These are phyloP conservation scores for Hymenoscyphus albidus DNA, from an alignment of 2,329 filamentous ascomycete genomes.

Conservation along the genomic window DNA sequence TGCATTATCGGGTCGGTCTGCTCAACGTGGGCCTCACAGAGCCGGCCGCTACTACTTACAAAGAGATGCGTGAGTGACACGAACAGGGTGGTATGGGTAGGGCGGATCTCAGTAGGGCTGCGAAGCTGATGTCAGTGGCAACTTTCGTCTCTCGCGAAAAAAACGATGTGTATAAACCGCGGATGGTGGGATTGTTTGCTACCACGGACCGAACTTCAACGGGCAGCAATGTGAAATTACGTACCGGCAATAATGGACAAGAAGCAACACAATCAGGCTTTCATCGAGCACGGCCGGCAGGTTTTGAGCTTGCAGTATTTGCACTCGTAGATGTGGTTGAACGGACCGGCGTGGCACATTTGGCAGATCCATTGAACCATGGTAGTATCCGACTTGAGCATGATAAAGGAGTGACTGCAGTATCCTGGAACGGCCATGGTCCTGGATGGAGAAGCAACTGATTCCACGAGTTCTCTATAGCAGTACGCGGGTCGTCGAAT, in stretches of 20 bases:
- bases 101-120: not conserved
- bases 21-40: not conserved
- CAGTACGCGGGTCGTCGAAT: not conserved
- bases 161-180: conserved; percentile 1
- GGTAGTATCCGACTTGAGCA: conserved; percentile 64
- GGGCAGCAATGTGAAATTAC: not conserved
- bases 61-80: conserved; percentile 2
- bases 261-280: conserved; percentile 23
- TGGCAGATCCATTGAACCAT: conserved; percentile 64
- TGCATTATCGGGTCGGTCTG: conserved; percentile 3
- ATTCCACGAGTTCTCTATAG: not conserved
- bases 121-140: conserved; percentile 8
- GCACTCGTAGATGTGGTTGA: conserved; percentile 68
- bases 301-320: conserved; percentile 64
- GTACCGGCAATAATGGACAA: conserved; percentile 3
- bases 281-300: conserved; percentile 51
- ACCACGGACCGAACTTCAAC: not conserved
- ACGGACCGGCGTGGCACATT: conserved; percentile 59
- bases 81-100: not conserved
- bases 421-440: conserved; percentile 47
- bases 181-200: not conserved
- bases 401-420: conserved; percentile 57
- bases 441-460: not conserved
- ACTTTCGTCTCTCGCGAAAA: not conserved
- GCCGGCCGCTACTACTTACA: not conserved